Base-by-base conservation (phyloP, 2,329 filamentous ascomycete species). In the Sclerotinia borealis region DNA sequence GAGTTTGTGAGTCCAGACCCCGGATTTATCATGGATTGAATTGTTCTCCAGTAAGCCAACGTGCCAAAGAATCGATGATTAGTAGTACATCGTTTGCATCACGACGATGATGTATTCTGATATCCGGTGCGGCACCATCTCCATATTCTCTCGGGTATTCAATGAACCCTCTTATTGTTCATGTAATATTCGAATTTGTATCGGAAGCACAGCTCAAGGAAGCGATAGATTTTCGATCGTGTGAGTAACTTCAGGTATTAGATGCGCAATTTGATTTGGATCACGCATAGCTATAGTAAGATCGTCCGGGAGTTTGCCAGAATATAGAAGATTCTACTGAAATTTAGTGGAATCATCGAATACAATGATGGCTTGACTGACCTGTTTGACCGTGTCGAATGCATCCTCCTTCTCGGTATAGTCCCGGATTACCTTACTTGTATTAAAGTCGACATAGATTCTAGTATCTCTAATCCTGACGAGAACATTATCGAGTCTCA, bases 401-500 rank as follows among this genome's bases (percentile, higher is more conserved):
- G 79, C 82, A 59, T 89, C 89, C 79, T 99, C 93, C 74, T 90
- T 88, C n/a, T 89, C 88, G 25, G 91, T 91, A 73, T 96, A 97
- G 77, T 99, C 93, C 67, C 93, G 82, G 36, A 96, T 88, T 36
- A 98, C 88, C 72, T 90, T 85, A 58, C 88, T 85, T 22, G 83
- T 86, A 48, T 81, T 85, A 75, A 98, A 96, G 74, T 99, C 95
- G 63, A 97, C 85, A 75, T 96, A 99, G 39, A 99, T 81, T 66
- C 95, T 83, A 1, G 93, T 98, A 74, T 99, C 95, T 62, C 93
- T 83, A 63, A 99, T 85, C 63, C 95, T 83, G 64, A 97, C 84
- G 49, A 99, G 73, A 51, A 99, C 95, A 71, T 92, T 89, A 72
- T 99, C 95, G 45, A 99, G 80, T 64, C 95, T 84, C 88, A 99